A percentile compares a stretch with the other conserved stretches of the same genome.
phyloP scores from a whole-genome alignment of 345 rosid species.

The Hibiscus trionum region DNA sequence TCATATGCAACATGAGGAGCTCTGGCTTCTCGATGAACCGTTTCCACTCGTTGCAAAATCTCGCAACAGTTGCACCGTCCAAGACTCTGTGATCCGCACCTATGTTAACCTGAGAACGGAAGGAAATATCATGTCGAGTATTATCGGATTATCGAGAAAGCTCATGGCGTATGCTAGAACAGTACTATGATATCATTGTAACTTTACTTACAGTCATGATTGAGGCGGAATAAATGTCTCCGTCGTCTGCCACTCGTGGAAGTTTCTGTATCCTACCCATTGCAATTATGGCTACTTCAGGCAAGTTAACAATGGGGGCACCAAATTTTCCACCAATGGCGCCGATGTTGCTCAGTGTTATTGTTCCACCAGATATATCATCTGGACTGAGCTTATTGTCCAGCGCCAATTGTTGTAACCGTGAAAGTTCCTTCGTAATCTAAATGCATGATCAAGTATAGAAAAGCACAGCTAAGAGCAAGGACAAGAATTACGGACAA shows the following conservation, averaged over 20 bases:
- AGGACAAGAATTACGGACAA: not conserved
- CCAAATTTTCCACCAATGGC: constrained; percentile 93
- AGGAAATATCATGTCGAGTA: not conserved
- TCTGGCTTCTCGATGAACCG: constrained; percentile 74
- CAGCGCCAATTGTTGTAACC: constrained; percentile 62
- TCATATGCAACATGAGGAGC: constrained; percentile 67
- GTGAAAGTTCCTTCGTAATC: constrained; percentile 76
- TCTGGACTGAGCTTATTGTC: constrained; percentile 49
- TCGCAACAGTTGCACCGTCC: constrained; percentile 90
- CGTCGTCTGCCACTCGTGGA: constrained; percentile 55
- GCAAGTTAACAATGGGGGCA: constrained; percentile 77
- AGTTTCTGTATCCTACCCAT: constrained; percentile 81
- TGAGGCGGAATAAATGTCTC: constrained; percentile 55
- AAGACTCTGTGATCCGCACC: constrained; percentile 91
- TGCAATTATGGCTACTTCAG: constrained; percentile 87
- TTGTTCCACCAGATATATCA: constrained; percentile 79
- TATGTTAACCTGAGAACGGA: constrained; percentile 49
- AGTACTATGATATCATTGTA: not conserved
- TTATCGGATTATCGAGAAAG: not conserved
- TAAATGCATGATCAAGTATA: constrained; percentile 6
- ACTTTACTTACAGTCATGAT: constrained; percentile 56
- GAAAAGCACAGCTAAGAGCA: not conserved
- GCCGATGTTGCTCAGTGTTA: constrained; percentile 85
- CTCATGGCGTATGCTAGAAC: not conserved
- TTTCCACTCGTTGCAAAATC: constrained; percentile 89